Conservation (phyloP, 768 basidiomycete species). For the Crepidotus variabilis region DNA sequence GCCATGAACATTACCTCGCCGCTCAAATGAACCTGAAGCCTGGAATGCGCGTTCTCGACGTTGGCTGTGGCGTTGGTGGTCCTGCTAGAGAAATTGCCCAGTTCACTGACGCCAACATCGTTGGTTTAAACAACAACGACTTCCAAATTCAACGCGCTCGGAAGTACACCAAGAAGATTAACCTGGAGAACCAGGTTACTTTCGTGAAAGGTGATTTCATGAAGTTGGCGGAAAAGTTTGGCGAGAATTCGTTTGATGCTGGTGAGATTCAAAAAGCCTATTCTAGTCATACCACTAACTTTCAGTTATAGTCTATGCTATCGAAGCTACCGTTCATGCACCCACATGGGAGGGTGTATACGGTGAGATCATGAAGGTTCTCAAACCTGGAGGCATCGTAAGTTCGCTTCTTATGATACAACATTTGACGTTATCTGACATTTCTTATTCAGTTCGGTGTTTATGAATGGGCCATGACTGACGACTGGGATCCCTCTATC, state of each 20-base stretch:
- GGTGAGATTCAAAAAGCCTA: conserved; percentile 42
- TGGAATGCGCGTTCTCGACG: conserved; percentile 95
- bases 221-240: conserved; percentile 89
- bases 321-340: conserved; percentile 97
- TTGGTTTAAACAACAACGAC: conserved; percentile 94
- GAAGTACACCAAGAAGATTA: conserved; percentile 74
- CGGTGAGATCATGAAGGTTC: conserved; percentile 84
- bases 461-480: conserved; percentile 99
- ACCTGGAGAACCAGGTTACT: conserved; percentile 70
- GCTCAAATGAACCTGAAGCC: conserved; percentile 79
- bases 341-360: conserved; percentile 96
- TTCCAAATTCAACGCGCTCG: conserved; percentile 90
- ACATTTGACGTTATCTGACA: background rate
- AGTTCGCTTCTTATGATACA: conserved; percentile 26
- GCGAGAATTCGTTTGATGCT: conserved; percentile 91
- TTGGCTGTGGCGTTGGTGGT: conserved; percentile 97
- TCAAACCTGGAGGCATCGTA: conserved; percentile 95
- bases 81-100: conserved; percentile 94
- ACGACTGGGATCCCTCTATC: conserved; percentile 82
- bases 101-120: conserved; percentile 81
- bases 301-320: conserved; percentile 72
- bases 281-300: background rate
- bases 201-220: conserved; percentile 97
- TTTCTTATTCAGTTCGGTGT: conserved; percentile 73
- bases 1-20: conserved; percentile 97